Evolutionary conservation across 2,329 filamentous ascomycete species (phyloP).

Genomic region (Penicillium nordicum): DNA sequence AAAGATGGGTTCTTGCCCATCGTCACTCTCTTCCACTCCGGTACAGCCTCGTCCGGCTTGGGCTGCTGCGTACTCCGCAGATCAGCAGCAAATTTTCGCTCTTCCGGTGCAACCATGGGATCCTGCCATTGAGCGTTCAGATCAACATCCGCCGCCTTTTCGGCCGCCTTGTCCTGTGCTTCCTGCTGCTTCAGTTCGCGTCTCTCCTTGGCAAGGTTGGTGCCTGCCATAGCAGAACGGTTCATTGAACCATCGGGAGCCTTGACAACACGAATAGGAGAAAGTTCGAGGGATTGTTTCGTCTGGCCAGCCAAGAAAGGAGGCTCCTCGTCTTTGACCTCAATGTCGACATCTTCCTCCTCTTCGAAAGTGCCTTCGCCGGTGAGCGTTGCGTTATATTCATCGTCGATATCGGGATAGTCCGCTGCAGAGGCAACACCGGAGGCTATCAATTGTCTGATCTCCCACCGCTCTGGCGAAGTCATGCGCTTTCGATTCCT

Average conservation of each 20-base stretch:
- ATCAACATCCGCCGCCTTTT: slow-evolving; percentile 74
- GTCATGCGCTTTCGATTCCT: slow-evolving; percentile 87
- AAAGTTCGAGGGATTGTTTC: slow-evolving; percentile 90
- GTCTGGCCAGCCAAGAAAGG: slow-evolving; percentile 95
- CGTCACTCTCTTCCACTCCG: slow-evolving; percentile 88
- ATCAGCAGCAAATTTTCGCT: slow-evolving; percentile 85
- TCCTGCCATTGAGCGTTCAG: slow-evolving; percentile 92
- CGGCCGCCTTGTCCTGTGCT: slow-evolving; percentile 70
- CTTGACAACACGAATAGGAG: slow-evolving; percentile 93
- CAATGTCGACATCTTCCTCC: slow-evolving; percentile 95
- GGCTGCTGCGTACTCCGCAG: slow-evolving; percentile 64
- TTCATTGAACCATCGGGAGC: slow-evolving; percentile 98
- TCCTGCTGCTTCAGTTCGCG: slow-evolving; percentile 87
- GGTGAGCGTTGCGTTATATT: slow-evolving; percentile 82
- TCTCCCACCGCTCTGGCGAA: slow-evolving; percentile 95
- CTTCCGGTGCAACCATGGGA: slow-evolving; percentile 83
- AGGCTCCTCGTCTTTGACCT: slow-evolving; percentile 92
- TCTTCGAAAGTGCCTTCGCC: slow-evolving; percentile 86
- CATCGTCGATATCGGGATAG: slow-evolving; percentile 90
- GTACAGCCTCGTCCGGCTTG: slow-evolving; percentile 64
- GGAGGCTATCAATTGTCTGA: slow-evolving; percentile 91
- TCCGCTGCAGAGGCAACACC: slow-evolving; percentile 90
- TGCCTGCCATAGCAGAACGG: slow-evolving; percentile 90
- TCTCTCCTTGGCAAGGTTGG: slow-evolving; percentile 81
- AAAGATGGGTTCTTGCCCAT: slow-evolving; percentile 75